Evolutionary conservation across 2,329 filamentous ascomycete species (phyloP).

Genomic region (Hirsutella rhossiliensis): DNA sequence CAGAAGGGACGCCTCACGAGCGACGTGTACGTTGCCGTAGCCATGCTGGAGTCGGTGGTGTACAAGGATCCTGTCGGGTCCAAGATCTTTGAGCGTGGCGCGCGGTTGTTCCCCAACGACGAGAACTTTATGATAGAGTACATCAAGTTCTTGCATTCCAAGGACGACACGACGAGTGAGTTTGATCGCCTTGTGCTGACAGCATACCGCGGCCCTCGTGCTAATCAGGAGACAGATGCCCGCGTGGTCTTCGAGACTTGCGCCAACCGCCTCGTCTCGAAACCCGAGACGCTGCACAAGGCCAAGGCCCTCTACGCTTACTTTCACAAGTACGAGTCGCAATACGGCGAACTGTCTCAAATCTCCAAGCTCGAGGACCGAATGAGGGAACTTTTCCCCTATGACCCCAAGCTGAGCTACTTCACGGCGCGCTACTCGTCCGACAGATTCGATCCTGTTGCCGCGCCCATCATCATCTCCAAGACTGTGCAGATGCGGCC

Average conservation of each 20-base stretch:
- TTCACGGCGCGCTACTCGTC: slow-evolving; percentile 69
- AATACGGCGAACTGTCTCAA: slow-evolving; percentile 85
- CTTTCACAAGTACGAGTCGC: slow-evolving; percentile 90
- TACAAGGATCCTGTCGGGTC: slow-evolving; percentile 89
- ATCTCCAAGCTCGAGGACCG: slow-evolving; percentile 83
- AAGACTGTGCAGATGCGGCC: slow-evolving; percentile 65
- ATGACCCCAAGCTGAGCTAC: slow-evolving; percentile 63
- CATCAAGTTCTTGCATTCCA: slow-evolving; percentile 83
- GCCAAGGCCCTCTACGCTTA: slow-evolving; percentile 80
- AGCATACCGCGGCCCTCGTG: not conserved
- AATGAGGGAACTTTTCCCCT: slow-evolving; percentile 88
- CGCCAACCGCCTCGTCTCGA: slow-evolving; percentile 68
- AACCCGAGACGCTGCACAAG: slow-evolving; percentile 60
- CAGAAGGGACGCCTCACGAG: slow-evolving; percentile 80
- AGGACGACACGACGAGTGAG: slow-evolving; percentile 88
- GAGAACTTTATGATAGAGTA: slow-evolving; percentile 92
- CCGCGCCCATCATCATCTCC: slow-evolving; percentile 73
- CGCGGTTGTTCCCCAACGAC: slow-evolving; percentile 87
- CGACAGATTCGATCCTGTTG: slow-evolving; percentile 66
- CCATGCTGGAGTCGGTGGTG: slow-evolving; percentile 86
- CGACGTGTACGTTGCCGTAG: slow-evolving; percentile 89
- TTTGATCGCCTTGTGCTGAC: slow-evolving; percentile 8
- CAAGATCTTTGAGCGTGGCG: slow-evolving; percentile 91
- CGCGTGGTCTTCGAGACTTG: slow-evolving; percentile 93
- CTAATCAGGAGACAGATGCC: slow-evolving; percentile 50